Percentiles rank a stretch among this genome's conserved stretches.
Evolutionary conservation across 345 rosid genomes (phyloP).

Genomic region (Citrus unshiu): DNA sequence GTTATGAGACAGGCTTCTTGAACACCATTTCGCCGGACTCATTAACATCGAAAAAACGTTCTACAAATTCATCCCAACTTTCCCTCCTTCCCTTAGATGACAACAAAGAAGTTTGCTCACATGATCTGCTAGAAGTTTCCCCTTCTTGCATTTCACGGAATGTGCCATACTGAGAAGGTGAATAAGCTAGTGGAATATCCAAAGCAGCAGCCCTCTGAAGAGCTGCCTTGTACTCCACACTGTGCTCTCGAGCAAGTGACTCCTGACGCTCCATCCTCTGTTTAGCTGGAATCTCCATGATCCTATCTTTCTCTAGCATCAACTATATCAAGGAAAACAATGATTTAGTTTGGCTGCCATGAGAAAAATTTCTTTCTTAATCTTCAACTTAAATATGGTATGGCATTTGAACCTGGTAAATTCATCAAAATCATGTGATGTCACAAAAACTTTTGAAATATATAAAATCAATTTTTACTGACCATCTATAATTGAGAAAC

Average conservation of each 20-base stretch:
- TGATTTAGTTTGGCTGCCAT: background rate
- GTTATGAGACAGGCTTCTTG: constrained; percentile 25
- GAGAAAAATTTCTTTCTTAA: background rate
- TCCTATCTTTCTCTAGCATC: constrained; percentile 73
- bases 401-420: background rate
- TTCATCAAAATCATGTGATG: background rate
- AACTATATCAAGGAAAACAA: constrained; percentile 34
- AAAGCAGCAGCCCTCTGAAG: constrained; percentile 65
- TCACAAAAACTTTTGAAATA: background rate
- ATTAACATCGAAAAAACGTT: constrained; percentile 46
- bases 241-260: constrained; percentile 68
- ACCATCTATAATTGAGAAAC: background rate
- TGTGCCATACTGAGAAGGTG: constrained; percentile 70
- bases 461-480: background rate
- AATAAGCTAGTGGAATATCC: constrained; percentile 59
- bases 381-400: background rate
- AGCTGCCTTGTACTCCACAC: constrained; percentile 80
- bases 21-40: constrained; percentile 50
- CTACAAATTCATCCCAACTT: constrained; percentile 57
- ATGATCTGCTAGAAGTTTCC: constrained; percentile 49
- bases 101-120: constrained; percentile 21
- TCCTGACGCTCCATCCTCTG: constrained; percentile 79
- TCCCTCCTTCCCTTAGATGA: constrained; percentile 41
- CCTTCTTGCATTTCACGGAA: constrained; percentile 56
- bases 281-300: constrained; percentile 63